Percentiles rank a stretch among this genome's conserved stretches.
phyloP scores from a whole-genome alignment of 371 early-diverging fungal genomes.

The Furculomyces boomerangus region DNA sequence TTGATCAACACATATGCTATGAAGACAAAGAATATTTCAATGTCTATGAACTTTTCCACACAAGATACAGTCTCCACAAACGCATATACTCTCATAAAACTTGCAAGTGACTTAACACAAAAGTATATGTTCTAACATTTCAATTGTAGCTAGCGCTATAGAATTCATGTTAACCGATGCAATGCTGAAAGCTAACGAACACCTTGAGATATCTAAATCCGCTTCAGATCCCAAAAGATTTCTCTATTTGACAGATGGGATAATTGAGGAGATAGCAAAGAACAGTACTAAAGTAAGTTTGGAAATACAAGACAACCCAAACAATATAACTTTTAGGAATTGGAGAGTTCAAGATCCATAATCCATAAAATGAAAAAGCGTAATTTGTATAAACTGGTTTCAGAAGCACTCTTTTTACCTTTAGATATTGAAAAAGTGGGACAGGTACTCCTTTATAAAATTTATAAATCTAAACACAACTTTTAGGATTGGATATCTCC shows the following conservation, averaged over 20 bases:
- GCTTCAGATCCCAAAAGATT: constrained; percentile 52
- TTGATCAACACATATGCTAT: constrained; percentile 78
- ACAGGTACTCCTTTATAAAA: neutral
- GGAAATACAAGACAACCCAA: neutral
- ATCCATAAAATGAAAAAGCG: constrained; percentile 53
- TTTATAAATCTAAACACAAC: neutral
- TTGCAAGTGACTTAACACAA: neutral
- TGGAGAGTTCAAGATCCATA: constrained; percentile 43
- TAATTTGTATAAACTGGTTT: constrained; percentile 75
- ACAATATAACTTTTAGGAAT: constrained; percentile 15
- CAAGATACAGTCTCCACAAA: constrained; percentile 76
- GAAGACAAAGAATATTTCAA: constrained; percentile 62
- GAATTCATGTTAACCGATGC: constrained; percentile 84
- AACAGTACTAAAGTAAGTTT: constrained; percentile 21
- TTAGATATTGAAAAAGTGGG: constrained; percentile 16
- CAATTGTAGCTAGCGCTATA: constrained; percentile 33
- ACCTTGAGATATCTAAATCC: constrained; percentile 47
- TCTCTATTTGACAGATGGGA: constrained; percentile 61
- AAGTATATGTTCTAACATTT: constrained; percentile 2
- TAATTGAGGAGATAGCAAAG: constrained; percentile 67
- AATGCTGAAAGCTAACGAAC: constrained; percentile 56
- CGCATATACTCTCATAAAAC: constrained; percentile 84
- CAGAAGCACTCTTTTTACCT: constrained; percentile 54
- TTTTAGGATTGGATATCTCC: constrained; percentile 21
- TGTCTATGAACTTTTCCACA: constrained; percentile 77